Evolutionary conservation across 2,329 filamentous ascomycete genomes (phyloP), one percentile per base, ranked within the genome.

Genomic region (Phialophora verrucosa): DNA sequence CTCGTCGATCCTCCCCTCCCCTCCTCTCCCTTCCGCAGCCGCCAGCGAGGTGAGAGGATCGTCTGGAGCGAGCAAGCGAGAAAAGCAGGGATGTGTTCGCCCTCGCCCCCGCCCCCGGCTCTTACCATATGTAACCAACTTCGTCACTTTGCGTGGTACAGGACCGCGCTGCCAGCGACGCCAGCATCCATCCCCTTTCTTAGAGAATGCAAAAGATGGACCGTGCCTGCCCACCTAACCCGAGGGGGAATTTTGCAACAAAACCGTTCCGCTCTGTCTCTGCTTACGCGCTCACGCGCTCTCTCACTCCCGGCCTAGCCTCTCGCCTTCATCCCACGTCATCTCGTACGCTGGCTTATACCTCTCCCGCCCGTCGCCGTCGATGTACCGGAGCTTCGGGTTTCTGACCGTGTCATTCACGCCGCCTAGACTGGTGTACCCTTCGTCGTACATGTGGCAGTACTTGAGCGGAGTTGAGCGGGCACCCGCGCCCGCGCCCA

Each of bases 361-460:
- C 5, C 71, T 76, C 60, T 77, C 75, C 14, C 74, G 68, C 32
- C 69, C 69, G 47, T 70, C 66, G 53, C 66, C 69, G 29, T 73
- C 74, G n/a, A 69, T 69, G 17, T 74, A 76, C 44, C 82, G 85
- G 73, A 96, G 79, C 42, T 86, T 87, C 10, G 95, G 95, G 75
- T 99, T 99, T 0, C 92, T 93, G 70, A 91, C 86, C 2, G 95
- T 99, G 79, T 99, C 92, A 63, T 88, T 89, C 27, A 88, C 92
- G 2, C 95, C 94, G 23, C 95, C 95, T n/a, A 99, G 83, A 70
- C 91, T 94, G 2, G 95, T 97, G 78, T 95, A 97, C 10, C 94
- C 94, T 71, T 83, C 83, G 76, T 97, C 92, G 78, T 99, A 99
- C 29, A 99, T 83, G 11, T 83, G 80, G 78, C 95, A 98, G 76